Evolutionary conservation across 2,329 filamentous ascomycete species (phyloP).

Genomic region (Aspergillus caelatus): DNA sequence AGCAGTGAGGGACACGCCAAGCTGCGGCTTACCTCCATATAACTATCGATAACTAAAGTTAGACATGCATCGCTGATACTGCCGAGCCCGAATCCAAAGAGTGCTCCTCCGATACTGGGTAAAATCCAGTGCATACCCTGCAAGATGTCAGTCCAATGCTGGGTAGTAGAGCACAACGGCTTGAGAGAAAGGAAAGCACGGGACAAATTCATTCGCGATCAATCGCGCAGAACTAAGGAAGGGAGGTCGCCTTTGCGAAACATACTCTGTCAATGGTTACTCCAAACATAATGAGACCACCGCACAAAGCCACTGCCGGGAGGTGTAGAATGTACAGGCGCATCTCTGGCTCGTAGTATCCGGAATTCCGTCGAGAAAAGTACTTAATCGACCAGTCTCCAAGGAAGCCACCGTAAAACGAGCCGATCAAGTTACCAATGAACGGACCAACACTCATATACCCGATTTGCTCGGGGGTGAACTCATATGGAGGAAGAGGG

Average conservation of each 20-base stretch:
- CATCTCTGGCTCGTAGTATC: constrained; percentile 55
- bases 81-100: constrained; percentile 46
- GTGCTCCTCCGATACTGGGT: constrained; percentile 39
- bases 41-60: constrained; percentile 42
- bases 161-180: accelerated
- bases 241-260: not conserved
- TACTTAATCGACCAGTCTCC: constrained; percentile 45
- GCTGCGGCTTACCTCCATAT: constrained; percentile 33
- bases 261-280: constrained; percentile 39
- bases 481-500: constrained; percentile 36
- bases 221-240: not conserved
- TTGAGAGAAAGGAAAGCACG: not conserved
- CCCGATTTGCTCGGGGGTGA: constrained; percentile 35
- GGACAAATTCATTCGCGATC: not conserved
- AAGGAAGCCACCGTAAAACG: constrained; percentile 44
- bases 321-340: constrained; percentile 40
- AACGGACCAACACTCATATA: constrained; percentile 40
- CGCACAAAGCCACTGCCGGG: constrained; percentile 44
- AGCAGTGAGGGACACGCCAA: not conserved
- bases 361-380: constrained; percentile 48
- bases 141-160: not conserved
- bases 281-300: constrained; percentile 49
- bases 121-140: constrained; percentile 51
- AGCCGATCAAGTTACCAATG: constrained; percentile 45
- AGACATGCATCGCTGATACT: constrained; percentile 42